These are phyloP conservation scores for Boletus vermiculosoides DNA, from an alignment of 768 basidiomycete genomes.

Conservation along the genomic window DNA sequence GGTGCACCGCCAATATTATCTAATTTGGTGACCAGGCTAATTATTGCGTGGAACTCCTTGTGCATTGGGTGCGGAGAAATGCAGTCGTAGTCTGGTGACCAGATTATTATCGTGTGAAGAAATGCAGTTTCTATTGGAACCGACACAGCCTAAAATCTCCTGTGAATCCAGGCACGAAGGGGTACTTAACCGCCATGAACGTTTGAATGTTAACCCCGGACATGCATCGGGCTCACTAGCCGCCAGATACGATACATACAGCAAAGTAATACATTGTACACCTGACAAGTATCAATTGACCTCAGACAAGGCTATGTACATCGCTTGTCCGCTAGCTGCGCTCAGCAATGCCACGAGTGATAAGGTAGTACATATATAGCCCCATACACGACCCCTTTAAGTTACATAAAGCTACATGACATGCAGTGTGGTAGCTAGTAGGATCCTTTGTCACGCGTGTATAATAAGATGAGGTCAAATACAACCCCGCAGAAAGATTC, in stretches of 20 bases:
- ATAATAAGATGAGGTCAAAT: not conserved
- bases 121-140: not conserved
- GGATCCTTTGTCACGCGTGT: not conserved
- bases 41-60: not conserved
- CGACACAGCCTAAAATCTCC: not conserved
- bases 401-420: no score
- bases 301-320: not conserved
- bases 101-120: not conserved
- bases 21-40: not conserved
- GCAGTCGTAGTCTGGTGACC: not conserved
- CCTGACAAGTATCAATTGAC: not conserved
- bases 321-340: not conserved
- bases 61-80: no score
- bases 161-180: not conserved
- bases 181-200: not conserved
- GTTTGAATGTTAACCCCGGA: not conserved
- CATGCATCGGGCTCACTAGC: not conserved
- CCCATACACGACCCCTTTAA: no score
- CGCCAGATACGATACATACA: not conserved
- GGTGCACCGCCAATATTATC: conserved; percentile 1
- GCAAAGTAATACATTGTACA: not conserved
- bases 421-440: no score
- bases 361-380: no score
- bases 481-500: not conserved
- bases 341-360: no score